Conservation (phyloP, 2,329 filamentous ascomycete genomes). For the Colletotrichum euphorbiae region DNA sequence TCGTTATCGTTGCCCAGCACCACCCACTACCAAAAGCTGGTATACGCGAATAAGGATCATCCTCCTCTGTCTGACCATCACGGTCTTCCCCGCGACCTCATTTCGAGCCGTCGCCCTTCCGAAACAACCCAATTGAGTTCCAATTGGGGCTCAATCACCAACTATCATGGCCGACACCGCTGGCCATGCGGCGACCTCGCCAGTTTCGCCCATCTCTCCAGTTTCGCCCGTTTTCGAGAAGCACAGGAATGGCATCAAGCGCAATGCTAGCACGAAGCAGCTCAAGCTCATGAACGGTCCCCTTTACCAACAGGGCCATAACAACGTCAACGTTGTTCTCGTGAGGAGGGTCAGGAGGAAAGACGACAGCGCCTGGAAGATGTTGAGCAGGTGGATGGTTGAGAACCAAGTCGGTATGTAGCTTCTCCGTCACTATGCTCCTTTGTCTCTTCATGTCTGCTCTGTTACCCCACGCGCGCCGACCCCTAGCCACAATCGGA, state of each 20-base stretch:
- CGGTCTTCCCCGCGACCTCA: slow-evolving; percentile 21
- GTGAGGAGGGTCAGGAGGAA: slow-evolving; percentile 70
- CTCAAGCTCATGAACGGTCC: slow-evolving; percentile 63
- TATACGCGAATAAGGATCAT: slow-evolving; percentile 1
- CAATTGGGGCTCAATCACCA: slow-evolving; percentile 29
- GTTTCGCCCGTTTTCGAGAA: slow-evolving; percentile 21
- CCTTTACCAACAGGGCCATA: slow-evolving; percentile 67
- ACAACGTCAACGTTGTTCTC: slow-evolving; percentile 61
- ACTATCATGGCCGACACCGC: slow-evolving; percentile 36
- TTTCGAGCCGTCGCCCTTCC: slow-evolving; percentile 10
- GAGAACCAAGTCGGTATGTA: slow-evolving; percentile 82
- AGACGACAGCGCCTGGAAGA: slow-evolving; percentile 70
- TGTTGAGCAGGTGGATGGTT: slow-evolving; percentile 76
- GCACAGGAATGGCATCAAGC: slow-evolving; percentile 25
- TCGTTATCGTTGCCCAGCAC: slow-evolving; percentile 7
- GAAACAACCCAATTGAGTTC: slow-evolving; percentile 25
- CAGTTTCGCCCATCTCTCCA: slow-evolving; percentile 11
- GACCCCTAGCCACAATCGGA: slow-evolving; percentile 14
- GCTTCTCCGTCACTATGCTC: slow-evolving; percentile 38
- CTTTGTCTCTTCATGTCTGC: slow-evolving; percentile 12
- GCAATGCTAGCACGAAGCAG: slow-evolving; percentile 39
- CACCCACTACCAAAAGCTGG: slow-evolving; percentile 1
- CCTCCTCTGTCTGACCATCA: slow-evolving; percentile 13
- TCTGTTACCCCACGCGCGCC: slow-evolving; percentile 6
- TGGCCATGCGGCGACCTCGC: slow-evolving; percentile 28